phyloP scores from a whole-genome alignment of 257 asterid species.

The Cynanchum wilfordii region DNA sequence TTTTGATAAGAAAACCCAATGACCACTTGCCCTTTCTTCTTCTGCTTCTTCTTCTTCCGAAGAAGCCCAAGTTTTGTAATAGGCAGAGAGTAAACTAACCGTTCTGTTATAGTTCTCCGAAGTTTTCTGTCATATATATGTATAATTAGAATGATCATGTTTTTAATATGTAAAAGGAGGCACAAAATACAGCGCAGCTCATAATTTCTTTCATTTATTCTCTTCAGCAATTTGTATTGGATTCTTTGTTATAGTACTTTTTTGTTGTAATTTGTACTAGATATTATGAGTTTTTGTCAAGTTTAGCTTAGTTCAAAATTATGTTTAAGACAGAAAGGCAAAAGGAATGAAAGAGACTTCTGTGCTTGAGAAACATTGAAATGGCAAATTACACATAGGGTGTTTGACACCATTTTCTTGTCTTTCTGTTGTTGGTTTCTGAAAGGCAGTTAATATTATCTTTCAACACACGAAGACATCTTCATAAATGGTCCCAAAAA shows the following conservation, averaged over 20 bases:
- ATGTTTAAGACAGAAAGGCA: too few species aligned
- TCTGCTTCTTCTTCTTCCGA: background rate
- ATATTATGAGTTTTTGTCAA: too few species aligned
- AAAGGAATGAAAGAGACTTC: too few species aligned
- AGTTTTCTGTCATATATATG: background rate
- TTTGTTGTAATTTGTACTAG: too few species aligned
- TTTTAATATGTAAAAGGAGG: background rate
- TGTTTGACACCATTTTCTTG: too few species aligned
- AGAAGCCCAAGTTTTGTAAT: background rate
- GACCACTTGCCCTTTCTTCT: background rate
- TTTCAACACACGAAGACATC: background rate
- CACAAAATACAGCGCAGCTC: background rate
- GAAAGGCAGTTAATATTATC: background rate
- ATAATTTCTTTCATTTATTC: too few species aligned
- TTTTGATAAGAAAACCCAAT: background rate
- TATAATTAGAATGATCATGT: background rate
- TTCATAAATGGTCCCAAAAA: constrained; percentile 4
- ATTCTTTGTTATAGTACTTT: too few species aligned
- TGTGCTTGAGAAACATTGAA: too few species aligned
- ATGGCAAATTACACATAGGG: too few species aligned
- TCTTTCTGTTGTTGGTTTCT: background rate
- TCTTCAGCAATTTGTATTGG: too few species aligned
- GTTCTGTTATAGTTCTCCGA: background rate
- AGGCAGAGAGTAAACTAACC: background rate
- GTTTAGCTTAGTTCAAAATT: too few species aligned